These are phyloP conservation scores for Aspergillus sp. DNA, from an alignment of 2,329 filamentous ascomycete species.

Conservation along the genomic window DNA sequence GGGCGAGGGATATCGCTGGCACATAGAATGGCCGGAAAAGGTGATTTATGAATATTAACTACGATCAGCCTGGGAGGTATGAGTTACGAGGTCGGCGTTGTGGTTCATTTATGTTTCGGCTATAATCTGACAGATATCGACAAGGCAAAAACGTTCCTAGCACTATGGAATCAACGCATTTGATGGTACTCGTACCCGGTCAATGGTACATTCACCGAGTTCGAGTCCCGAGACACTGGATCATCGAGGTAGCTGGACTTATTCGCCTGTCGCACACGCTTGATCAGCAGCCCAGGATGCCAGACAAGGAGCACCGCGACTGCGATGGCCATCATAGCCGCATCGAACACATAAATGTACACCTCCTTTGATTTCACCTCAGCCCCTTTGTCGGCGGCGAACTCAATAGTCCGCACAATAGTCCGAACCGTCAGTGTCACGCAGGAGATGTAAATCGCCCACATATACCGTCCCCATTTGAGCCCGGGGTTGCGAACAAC, in stretches of 20 bases:
- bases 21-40: constrained; percentile 20
- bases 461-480: constrained; percentile 19
- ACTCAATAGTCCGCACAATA: constrained; percentile 21
- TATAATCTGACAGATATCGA: no score
- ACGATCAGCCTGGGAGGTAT: no score
- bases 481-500: constrained; percentile 8
- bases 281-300: constrained; percentile 17
- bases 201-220: constrained; percentile 10
- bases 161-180: no score
- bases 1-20: constrained; percentile 8
- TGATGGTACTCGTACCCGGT: constrained; percentile 6
- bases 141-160: no score
- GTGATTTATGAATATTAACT: background rate
- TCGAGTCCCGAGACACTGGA: constrained; percentile 2
- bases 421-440: constrained; percentile 19
- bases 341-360: constrained; percentile 26
- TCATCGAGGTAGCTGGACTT: constrained; percentile 8
- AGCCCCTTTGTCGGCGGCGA: constrained; percentile 9
- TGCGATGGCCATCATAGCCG: constrained; percentile 16
- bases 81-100: no score
- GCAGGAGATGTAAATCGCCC: constrained; percentile 18
- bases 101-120: no score
- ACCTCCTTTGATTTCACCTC: constrained; percentile 16
- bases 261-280: constrained; percentile 7
- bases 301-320: constrained; percentile 14